phyloP scores from a whole-genome alignment of 176 grass and related monocot genomes.

The Elymus sibiricus region DNA sequence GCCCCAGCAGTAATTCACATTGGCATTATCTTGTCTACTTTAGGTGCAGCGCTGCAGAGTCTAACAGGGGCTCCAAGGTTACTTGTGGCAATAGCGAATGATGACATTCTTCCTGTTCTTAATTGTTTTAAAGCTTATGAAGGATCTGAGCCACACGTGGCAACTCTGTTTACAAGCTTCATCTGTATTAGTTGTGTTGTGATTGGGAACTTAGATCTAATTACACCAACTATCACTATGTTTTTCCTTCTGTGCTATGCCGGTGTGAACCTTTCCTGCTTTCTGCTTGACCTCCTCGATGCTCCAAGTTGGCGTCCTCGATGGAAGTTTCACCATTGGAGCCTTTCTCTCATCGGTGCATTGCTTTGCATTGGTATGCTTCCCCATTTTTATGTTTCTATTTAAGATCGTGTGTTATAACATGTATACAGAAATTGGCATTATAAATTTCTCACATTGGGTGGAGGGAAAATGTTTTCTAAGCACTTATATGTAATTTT shows the following conservation, averaged over 20 bases:
- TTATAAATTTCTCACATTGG: background rate
- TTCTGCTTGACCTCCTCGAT: conserved; percentile 94
- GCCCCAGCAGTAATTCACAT: conserved; percentile 76
- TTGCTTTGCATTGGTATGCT: conserved; percentile 85
- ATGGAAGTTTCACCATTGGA: conserved; percentile 98
- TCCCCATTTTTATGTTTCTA: background rate
- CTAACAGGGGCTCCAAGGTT: conserved; percentile 87
- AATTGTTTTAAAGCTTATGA: conserved; percentile 87
- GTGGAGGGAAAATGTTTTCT: background rate
- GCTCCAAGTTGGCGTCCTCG: conserved; percentile 98
- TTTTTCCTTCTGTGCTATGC: conserved; percentile 97
- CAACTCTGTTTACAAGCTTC: conserved; percentile 88
- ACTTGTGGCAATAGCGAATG: conserved; percentile 93
- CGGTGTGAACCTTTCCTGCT: conserved; percentile 93
- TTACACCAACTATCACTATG: conserved; percentile 96
- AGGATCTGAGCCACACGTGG: conserved; percentile 76
- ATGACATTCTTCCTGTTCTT: conserved; percentile 92
- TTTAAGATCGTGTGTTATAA: conserved; percentile 8
- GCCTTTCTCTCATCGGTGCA: conserved; percentile 86
- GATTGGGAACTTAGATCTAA: conserved; percentile 91
- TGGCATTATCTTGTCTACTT: conserved; percentile 84
- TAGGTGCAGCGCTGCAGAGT: conserved; percentile 92
- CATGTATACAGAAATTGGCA: background rate
- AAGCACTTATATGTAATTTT: background rate
- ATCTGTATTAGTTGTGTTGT: conserved; percentile 86